Evolutionary conservation across 106 monocot genomes (phyloP).

Genomic region (Phalaenopsis equestris): DNA sequence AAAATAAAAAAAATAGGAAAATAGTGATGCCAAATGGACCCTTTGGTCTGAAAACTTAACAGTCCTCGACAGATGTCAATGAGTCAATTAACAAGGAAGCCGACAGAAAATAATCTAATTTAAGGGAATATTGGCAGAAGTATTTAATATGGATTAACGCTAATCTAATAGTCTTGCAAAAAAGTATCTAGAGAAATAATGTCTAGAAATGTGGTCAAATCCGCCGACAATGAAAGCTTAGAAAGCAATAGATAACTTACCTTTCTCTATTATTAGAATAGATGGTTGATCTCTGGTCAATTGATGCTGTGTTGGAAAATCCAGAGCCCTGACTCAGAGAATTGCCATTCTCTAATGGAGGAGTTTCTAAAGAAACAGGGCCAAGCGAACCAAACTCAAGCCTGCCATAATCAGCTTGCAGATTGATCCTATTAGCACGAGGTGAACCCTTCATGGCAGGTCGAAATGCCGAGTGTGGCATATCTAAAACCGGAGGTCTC

Average conservation of each 20-base stretch:
- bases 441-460: constrained; percentile 14
- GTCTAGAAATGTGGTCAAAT: background rate
- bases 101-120: background rate
- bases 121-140: background rate
- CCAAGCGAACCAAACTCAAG: constrained; percentile 56
- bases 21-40: too few relatives aligned
- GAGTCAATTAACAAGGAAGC: background rate
- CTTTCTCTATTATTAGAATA: constrained; percentile 17
- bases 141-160: background rate
- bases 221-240: background rate
- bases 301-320: constrained; percentile 7
- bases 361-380: constrained; percentile 13
- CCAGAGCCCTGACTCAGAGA: constrained; percentile 15
- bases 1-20: too few relatives aligned
- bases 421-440: constrained; percentile 16
- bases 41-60: too few relatives aligned
- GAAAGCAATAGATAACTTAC: constrained; percentile 9
- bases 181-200: background rate
- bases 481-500: constrained; percentile 11
- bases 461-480: constrained; percentile 8
- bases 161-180: background rate
- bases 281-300: constrained; percentile 4
- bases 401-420: constrained; percentile 4
- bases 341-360: constrained; percentile 8
- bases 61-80: background rate